phyloP scores from a whole-genome alignment of 2,329 filamentous ascomycete genomes.

The Neofusicoccum parvum region DNA sequence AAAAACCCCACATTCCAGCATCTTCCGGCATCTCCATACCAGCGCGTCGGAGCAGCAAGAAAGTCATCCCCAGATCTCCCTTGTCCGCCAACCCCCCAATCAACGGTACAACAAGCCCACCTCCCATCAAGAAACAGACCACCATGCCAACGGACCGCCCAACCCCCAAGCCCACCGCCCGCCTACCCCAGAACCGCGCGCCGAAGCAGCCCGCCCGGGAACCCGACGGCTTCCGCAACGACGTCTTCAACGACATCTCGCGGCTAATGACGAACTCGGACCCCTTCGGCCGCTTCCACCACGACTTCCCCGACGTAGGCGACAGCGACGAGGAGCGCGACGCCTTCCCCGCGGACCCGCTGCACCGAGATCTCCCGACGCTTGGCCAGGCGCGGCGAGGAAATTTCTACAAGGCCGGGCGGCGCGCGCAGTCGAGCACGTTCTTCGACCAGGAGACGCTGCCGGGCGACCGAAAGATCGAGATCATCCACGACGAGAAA shows the following conservation, averaged over 20 bases:
- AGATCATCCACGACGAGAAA: constrained; percentile 43
- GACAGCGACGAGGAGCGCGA: background rate
- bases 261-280: background rate
- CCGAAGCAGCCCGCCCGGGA: too few species aligned
- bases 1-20: background rate
- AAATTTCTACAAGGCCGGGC: background rate
- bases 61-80: background rate
- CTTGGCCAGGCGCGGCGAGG: background rate
- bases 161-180: too few species aligned
- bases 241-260: constrained; percentile 2
- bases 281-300: constrained; percentile 6
- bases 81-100: background rate
- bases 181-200: too few species aligned
- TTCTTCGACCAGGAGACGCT: background rate
- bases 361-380: background rate
- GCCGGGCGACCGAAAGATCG: background rate
- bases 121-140: background rate
- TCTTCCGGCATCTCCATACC: background rate
- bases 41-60: background rate
- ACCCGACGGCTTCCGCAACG: background rate
- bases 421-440: background rate
- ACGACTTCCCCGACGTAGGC: background rate
- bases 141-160: too few species aligned
- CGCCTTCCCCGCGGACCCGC: background rate
- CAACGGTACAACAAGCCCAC: background rate